Evolutionary conservation across 371 early-diverging fungal genomes (phyloP).

Genomic region (Mucor irregularis): DNA sequence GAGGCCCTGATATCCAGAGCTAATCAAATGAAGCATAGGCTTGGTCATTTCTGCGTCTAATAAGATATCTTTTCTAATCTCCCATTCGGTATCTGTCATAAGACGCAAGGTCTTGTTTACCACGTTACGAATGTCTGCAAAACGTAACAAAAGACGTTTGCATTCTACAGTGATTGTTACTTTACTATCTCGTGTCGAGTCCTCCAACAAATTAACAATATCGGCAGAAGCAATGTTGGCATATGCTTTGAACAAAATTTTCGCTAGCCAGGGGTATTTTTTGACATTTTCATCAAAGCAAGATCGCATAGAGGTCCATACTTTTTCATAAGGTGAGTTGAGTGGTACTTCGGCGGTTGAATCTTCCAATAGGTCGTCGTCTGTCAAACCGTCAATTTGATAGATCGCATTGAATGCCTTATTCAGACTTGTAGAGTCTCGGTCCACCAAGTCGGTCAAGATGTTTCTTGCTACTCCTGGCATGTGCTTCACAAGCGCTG

Average conservation of each 20-base stretch:
- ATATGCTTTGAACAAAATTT: constrained; percentile 21
- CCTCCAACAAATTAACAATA: constrained; percentile 9
- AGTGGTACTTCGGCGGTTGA: not conserved
- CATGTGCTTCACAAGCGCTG: constrained; percentile 24
- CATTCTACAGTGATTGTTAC: not conserved
- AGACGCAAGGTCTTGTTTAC: not conserved
- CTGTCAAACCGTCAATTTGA: constrained; percentile 4
- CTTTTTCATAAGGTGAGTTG: constrained; percentile 6
- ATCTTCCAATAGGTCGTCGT: not conserved
- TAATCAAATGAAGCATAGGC: constrained; percentile 22
- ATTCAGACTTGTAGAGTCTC: constrained; percentile 14
- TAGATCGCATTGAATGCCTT: constrained; percentile 14
- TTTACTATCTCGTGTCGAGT: not conserved
- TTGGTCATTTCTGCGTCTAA: constrained; percentile 11
- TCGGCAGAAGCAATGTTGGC: constrained; percentile 25
- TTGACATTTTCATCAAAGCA: not conserved
- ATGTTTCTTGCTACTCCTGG: constrained; percentile 22
- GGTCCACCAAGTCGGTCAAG: constrained; percentile 22
- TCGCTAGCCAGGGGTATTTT: constrained; percentile 5
- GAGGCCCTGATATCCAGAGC: constrained; percentile 23
- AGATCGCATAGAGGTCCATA: constrained; percentile 16
- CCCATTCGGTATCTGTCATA: not conserved
- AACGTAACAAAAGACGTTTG: not conserved
- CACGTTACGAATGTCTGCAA: not conserved
- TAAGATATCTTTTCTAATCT: not conserved